These are phyloP conservation scores for Oryza brachyantha DNA, from an alignment of 176 grass and related monocot species.

Conservation along the genomic window DNA sequence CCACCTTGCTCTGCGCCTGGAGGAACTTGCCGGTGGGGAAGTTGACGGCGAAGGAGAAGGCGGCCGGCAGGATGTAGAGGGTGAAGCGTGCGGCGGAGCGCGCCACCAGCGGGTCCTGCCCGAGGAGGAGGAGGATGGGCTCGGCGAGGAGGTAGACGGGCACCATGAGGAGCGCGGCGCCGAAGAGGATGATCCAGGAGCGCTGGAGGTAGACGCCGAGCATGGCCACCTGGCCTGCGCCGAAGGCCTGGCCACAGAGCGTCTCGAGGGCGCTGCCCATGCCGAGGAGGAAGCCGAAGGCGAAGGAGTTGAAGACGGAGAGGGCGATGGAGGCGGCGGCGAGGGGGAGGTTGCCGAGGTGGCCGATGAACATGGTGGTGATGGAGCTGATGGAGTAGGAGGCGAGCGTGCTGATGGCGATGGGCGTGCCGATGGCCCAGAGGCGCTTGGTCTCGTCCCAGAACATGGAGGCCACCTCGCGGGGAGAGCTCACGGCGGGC, in stretches of 20 bases:
- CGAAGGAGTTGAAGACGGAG: slow-evolving; percentile 57
- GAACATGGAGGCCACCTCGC: slow-evolving; percentile 24
- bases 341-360: slow-evolving; percentile 61
- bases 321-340: slow-evolving; percentile 54
- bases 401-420: slow-evolving; percentile 45
- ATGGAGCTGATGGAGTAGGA: slow-evolving; percentile 41
- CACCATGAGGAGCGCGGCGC: slow-evolving; percentile 20
- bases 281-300: slow-evolving; percentile 64
- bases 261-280: slow-evolving; percentile 95
- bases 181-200: slow-evolving; percentile 58
- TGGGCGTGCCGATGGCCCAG: slow-evolving; percentile 61
- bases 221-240: slow-evolving; percentile 52
- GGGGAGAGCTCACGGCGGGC: neutral
- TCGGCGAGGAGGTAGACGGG: slow-evolving; percentile 46
- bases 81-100: slow-evolving; percentile 40
- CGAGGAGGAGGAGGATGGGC: slow-evolving; percentile 36
- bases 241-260: slow-evolving; percentile 81
- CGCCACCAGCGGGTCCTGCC: slow-evolving; percentile 49
- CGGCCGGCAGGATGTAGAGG: slow-evolving; percentile 43
- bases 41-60: slow-evolving; percentile 50
- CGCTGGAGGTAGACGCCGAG: slow-evolving; percentile 75
- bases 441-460: slow-evolving; percentile 47
- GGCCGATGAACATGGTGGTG: slow-evolving; percentile 64
- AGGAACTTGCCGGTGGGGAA: slow-evolving; percentile 66
- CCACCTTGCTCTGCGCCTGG: slow-evolving; percentile 68